These are phyloP conservation scores for Solanum aculeatissimum DNA, from an alignment of 305 asterid genomes.

Conservation along the genomic window DNA sequence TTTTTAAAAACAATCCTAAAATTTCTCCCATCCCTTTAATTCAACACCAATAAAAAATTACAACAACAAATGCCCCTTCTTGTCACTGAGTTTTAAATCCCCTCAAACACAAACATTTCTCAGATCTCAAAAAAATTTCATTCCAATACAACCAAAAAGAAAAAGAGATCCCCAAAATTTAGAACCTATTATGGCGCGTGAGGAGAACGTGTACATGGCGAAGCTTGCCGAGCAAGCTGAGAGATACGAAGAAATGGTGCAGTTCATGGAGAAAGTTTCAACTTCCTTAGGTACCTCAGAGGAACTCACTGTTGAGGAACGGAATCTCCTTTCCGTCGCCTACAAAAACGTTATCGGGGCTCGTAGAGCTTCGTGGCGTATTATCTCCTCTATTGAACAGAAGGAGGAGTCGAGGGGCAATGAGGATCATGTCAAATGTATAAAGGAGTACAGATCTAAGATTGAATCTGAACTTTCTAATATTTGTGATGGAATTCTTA, in stretches of 20 bases:
- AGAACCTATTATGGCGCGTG: conserved; percentile 12
- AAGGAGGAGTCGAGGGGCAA: conserved; percentile 31
- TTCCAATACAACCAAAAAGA: neutral
- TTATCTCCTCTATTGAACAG: conserved; percentile 34
- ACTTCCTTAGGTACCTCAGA: conserved; percentile 10
- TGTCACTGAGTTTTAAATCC: neutral
- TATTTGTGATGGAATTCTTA: conserved; percentile 28
- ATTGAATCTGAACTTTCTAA: conserved; percentile 22
- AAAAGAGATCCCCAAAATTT: neutral
- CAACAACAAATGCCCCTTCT: neutral
- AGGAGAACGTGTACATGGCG: conserved; percentile 26
- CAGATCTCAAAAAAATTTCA: neutral
- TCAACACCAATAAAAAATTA: neutral
- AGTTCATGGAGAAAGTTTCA: conserved; percentile 31
- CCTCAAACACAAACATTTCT: neutral
- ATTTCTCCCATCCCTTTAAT: neutral
- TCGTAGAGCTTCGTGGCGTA: conserved; percentile 28
- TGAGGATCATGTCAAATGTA: conserved; percentile 23
- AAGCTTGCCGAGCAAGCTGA: conserved; percentile 36
- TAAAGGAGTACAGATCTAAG: conserved; percentile 26
- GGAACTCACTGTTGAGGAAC: conserved; percentile 32
- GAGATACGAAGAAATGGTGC: conserved; percentile 31
- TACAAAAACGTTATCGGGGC: conserved; percentile 34
- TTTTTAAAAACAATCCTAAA: neutral
- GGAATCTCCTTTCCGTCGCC: conserved; percentile 26